Percentiles rank a stretch among this genome's conserved stretches.
These are phyloP conservation scores for Agrocybe chaxingu DNA, from an alignment of 768 basidiomycete genomes.

Conservation along the genomic window DNA sequence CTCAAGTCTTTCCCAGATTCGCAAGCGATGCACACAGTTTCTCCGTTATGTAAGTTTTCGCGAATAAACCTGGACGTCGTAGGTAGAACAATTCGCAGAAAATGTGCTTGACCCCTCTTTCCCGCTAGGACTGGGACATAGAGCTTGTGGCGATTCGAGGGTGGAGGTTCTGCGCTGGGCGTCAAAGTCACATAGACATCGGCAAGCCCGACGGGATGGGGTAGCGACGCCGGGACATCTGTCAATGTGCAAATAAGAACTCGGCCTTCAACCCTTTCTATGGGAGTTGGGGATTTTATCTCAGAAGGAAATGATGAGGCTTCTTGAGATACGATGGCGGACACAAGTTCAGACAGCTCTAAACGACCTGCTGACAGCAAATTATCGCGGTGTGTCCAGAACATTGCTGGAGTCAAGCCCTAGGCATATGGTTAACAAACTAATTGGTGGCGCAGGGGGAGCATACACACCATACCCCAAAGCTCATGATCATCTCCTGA, in stretches of 20 bases:
- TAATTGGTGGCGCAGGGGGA: background rate
- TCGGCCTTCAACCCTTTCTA: slow-evolving; percentile 34
- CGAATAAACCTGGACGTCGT: slow-evolving; percentile 43
- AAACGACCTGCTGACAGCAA: slow-evolving; percentile 48
- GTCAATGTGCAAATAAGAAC: slow-evolving; percentile 36
- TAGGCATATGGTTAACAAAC: slow-evolving; percentile 22
- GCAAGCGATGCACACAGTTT: slow-evolving; percentile 47
- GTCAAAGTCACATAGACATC: slow-evolving; percentile 13
- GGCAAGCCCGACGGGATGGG: background rate
- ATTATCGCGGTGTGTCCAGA: slow-evolving; percentile 56
- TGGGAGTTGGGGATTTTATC: slow-evolving; percentile 21
- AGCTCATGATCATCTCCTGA: slow-evolving; percentile 94
- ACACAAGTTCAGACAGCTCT: slow-evolving; percentile 47
- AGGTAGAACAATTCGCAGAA: slow-evolving; percentile 41
- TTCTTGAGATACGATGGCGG: slow-evolving; percentile 19
- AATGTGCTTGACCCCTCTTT: slow-evolving; percentile 51
- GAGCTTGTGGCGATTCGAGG: slow-evolving; percentile 1
- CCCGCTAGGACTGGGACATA: slow-evolving; percentile 26
- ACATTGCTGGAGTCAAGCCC: slow-evolving; percentile 74
- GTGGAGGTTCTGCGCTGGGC: background rate
- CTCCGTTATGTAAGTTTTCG: slow-evolving; percentile 30
- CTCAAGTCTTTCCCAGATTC: slow-evolving; percentile 58
- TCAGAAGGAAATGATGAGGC: background rate
- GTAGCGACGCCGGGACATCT: slow-evolving; percentile 18
- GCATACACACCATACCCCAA: slow-evolving; percentile 65